Evolutionary conservation across 805 yeast species (phyloP).

Genomic region (Wickerhamomyces ciferrii): DNA sequence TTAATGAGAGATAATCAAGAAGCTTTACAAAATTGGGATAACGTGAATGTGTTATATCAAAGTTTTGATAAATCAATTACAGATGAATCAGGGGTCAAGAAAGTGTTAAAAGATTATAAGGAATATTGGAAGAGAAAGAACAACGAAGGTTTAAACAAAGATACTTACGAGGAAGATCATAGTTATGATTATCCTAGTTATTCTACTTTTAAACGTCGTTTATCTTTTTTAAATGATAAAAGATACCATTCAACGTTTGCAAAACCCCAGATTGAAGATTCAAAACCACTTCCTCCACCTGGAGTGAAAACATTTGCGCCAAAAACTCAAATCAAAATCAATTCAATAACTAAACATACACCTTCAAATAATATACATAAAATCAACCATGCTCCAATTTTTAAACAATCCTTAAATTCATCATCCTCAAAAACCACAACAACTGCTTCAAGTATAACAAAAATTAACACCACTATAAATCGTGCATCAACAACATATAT

Average conservation of each 20-base stretch:
- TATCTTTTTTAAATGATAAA: too few species aligned
- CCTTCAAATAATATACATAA: too few species aligned
- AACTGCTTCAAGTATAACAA: too few species aligned
- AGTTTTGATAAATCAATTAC: neutral
- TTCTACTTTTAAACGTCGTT: too few species aligned
- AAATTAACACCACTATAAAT: too few species aligned
- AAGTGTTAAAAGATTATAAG: neutral
- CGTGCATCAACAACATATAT: neutral
- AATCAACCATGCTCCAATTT: neutral
- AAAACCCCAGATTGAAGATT: too few species aligned
- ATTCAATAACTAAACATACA: too few species aligned
- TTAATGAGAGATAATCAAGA: neutral
- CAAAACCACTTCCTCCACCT: neutral
- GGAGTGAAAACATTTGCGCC: neutral
- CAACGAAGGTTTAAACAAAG: too few species aligned
- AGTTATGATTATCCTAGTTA: too few species aligned
- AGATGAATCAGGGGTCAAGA: neutral
- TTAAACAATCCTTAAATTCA: neutral
- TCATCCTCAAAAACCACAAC: neutral
- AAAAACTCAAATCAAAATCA: neutral
- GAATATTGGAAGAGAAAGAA: neutral
- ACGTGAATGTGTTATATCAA: neutral
- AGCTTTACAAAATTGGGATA: neutral
- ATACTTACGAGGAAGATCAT: too few species aligned
- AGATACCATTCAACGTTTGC: too few species aligned